A percentile compares a stretch with the other conserved stretches of the same genome.
phyloP scores from a whole-genome alignment of 768 basidiomycete genomes.

The Multifurca ochricompacta region DNA sequence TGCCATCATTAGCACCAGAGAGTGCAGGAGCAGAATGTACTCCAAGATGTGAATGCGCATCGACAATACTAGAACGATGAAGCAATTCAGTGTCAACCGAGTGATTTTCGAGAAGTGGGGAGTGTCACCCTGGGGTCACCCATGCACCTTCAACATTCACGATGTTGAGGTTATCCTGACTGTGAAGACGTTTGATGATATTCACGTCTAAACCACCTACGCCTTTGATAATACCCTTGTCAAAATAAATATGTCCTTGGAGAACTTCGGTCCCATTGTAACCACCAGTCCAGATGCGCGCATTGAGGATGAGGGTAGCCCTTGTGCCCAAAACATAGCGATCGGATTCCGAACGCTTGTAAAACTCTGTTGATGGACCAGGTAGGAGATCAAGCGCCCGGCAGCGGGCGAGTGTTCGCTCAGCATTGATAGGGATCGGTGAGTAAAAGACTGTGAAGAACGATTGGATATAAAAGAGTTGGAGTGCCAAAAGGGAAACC shows the following conservation, averaged over 20 bases:
- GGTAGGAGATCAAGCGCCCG: constrained; percentile 30
- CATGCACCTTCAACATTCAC: constrained; percentile 59
- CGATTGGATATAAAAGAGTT: not conserved
- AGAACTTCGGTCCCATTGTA: constrained; percentile 48
- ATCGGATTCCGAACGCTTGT: constrained; percentile 38
- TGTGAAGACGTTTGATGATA: not conserved
- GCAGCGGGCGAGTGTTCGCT: constrained; percentile 30
- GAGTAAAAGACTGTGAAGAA: not conserved
- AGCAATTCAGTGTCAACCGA: not conserved
- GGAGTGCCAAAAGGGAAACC: not conserved
- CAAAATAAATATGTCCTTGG: constrained; percentile 52
- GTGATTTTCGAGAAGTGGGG: not conserved
- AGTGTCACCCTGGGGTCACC: constrained; percentile 45
- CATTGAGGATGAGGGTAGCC: constrained; percentile 54
- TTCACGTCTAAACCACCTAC: constrained; percentile 34
- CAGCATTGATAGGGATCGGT: constrained; percentile 3
- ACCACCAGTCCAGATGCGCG: constrained; percentile 71
- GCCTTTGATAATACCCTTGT: constrained; percentile 53
- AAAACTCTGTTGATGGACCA: constrained; percentile 32
- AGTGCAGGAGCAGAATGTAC: constrained; percentile 27
- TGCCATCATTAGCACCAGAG: constrained; percentile 42
- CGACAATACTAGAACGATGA: constrained; percentile 35
- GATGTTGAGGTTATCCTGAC: constrained; percentile 24
- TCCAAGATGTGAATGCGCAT: constrained; percentile 53
- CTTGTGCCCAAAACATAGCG: constrained; percentile 47